A percentile compares a stretch with the other conserved stretches of the same genome.
Evolutionary conservation across 2,329 filamentous ascomycete species (phyloP).

Genomic region (Verruconis gallopava): DNA sequence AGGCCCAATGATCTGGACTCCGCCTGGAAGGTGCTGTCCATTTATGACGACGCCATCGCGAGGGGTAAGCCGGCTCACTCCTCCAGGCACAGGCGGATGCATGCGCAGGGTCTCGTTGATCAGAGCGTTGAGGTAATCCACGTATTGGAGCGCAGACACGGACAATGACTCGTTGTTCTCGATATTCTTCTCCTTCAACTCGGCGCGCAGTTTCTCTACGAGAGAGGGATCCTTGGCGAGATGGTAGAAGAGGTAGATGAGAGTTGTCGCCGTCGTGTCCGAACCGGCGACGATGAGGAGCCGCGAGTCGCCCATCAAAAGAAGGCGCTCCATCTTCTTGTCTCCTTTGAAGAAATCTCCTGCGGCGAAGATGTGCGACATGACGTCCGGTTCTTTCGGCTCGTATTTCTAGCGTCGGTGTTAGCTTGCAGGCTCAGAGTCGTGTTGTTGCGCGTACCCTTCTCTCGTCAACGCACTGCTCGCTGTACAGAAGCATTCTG

Average conservation of each 20-base stretch:
- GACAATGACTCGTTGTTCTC: slow-evolving; percentile 22
- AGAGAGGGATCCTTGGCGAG: slow-evolving; percentile 9
- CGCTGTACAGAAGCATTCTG: slow-evolving; percentile 2
- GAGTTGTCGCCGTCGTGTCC: neutral
- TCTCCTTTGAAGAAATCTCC: neutral
- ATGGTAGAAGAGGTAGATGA: neutral
- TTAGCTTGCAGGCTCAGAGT: no score
- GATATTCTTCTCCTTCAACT: slow-evolving; percentile 20
- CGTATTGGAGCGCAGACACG: neutral
- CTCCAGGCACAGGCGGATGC: neutral
- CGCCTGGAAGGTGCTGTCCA: slow-evolving; percentile 19
- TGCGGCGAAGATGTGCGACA: neutral
- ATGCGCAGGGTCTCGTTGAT: neutral
- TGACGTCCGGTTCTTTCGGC: neutral
- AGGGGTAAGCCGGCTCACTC: slow-evolving; percentile 17
- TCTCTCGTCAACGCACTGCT: slow-evolving; percentile 10
- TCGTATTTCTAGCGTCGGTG: neutral
- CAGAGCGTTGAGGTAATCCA: neutral
- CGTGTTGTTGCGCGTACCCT: slow-evolving; percentile 11
- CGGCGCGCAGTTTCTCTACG: slow-evolving; percentile 16
- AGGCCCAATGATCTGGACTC: slow-evolving; percentile 4
- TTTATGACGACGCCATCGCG: slow-evolving; percentile 17
- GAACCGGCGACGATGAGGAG: slow-evolving; percentile 1
- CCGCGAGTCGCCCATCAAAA: slow-evolving; percentile 2
- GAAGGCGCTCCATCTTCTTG: neutral